Evolutionary conservation across 176 grass and related monocot genomes (phyloP).

Genomic region (Phoenix dactylifera): DNA sequence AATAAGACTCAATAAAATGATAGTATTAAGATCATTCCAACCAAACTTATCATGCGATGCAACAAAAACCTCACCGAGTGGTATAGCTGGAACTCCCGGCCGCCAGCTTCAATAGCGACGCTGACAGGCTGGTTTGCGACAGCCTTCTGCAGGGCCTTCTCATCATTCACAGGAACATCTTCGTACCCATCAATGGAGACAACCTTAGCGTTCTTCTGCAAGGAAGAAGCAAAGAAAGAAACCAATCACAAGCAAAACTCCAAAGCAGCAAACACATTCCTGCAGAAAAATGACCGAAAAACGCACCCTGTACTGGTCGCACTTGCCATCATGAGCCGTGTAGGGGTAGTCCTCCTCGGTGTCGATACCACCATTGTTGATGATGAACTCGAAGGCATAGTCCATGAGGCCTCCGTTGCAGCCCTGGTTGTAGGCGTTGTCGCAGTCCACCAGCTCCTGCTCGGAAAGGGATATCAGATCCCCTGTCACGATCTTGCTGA

Average conservation of each 20-base stretch:
- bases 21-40: too few relatives aligned
- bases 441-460: constrained; percentile 11
- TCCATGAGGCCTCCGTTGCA: constrained; percentile 19
- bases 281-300: too few relatives aligned
- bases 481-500: constrained; percentile 9
- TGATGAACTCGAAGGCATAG: constrained; percentile 14
- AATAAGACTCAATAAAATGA: too few relatives aligned
- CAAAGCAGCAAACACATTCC: too few relatives aligned
- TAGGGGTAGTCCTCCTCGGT: constrained; percentile 12
- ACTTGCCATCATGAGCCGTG: not conserved
- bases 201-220: constrained; percentile 13
- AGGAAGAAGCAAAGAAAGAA: not conserved
- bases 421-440: constrained; percentile 16
- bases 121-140: constrained; percentile 16
- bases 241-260: too few relatives aligned
- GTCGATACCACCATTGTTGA: constrained; percentile 11
- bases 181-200: constrained; percentile 7
- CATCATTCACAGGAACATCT: constrained; percentile 10
- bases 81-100: constrained; percentile 17
- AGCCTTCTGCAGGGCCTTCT: constrained; percentile 8
- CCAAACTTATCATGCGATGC: too few relatives aligned
- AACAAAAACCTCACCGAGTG: not conserved
- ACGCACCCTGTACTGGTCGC: not conserved
- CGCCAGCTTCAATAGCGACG: constrained; percentile 17
- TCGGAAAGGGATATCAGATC: constrained; percentile 5